A percentile compares a stretch with the other conserved stretches of the same genome.
These are phyloP conservation scores for Prunus fruticosa DNA, from an alignment of 306 rosid species.

Conservation along the genomic window DNA sequence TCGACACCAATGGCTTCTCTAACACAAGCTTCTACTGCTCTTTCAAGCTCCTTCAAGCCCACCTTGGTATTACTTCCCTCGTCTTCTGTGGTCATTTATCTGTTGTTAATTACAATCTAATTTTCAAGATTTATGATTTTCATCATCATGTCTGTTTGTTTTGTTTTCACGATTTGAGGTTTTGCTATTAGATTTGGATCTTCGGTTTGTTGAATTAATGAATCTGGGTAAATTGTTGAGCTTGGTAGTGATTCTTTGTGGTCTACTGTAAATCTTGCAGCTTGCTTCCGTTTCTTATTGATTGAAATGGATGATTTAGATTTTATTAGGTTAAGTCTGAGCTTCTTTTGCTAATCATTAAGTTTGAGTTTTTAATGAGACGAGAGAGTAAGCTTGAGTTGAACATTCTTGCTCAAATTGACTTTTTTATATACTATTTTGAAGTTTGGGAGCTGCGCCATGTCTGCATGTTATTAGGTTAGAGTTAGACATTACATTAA, in stretches of 20 bases:
- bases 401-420: background rate
- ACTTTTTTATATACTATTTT: background rate
- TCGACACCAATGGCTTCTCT: slow-evolving; percentile 19
- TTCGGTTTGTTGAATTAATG: background rate
- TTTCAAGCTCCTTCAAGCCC: slow-evolving; percentile 23
- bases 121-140: background rate
- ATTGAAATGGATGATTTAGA: background rate
- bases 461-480: background rate
- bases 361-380: background rate
- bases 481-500: background rate
- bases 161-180: background rate
- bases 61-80: background rate
- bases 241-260: background rate
- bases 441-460: slow-evolving; percentile 3
- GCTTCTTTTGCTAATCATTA: background rate
- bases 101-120: background rate
- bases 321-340: background rate
- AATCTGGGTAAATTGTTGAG: background rate
- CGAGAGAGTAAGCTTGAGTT: slow-evolving; percentile 5
- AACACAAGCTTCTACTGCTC: background rate
- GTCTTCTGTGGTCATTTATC: background rate
- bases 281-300: background rate
- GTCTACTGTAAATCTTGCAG: background rate
- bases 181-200: background rate
- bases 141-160: background rate